Percentiles rank a stretch among this genome's conserved stretches.
These are phyloP conservation scores for Carallia brachiata DNA, from an alignment of 345 rosid genomes.

Conservation along the genomic window DNA sequence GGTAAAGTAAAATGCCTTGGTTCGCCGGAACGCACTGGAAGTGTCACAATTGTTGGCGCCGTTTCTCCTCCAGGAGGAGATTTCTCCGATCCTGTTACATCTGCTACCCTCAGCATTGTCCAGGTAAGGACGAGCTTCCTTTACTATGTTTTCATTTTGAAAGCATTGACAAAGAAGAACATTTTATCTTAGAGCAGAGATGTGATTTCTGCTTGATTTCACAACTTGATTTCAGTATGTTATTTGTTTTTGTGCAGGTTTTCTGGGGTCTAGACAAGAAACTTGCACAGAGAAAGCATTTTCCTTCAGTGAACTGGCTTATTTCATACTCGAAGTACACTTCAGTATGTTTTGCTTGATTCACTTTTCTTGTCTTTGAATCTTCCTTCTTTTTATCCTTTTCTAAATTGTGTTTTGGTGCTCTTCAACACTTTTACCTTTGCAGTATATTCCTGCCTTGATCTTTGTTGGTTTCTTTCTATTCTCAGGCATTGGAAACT, in stretches of 20 bases:
- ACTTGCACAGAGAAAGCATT: constrained; percentile 99
- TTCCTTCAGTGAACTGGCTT: constrained; percentile 98
- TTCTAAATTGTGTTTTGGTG: neutral
- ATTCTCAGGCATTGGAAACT: constrained; percentile 83
- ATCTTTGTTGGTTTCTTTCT: constrained; percentile 12
- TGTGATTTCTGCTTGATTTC: too few species aligned
- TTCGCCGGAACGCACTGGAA: constrained; percentile 90
- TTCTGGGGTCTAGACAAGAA: constrained; percentile 99
- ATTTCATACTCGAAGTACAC: constrained; percentile 98
- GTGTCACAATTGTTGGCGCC: constrained; percentile 99
- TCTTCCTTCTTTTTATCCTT: neutral
- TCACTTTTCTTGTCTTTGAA: constrained; percentile 2
- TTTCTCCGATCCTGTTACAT: constrained; percentile 98
- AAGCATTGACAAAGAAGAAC: neutral
- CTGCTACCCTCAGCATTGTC: constrained; percentile 98
- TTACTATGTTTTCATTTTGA: constrained; percentile 5
- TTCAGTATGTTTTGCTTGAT: constrained; percentile 46
- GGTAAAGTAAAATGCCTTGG: constrained; percentile 99
- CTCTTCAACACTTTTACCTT: neutral
- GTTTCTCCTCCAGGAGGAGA: constrained; percentile 99
- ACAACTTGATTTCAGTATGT: neutral
- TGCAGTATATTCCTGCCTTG: neutral
- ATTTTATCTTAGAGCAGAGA: too few species aligned
- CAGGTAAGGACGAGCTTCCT: constrained; percentile 55
- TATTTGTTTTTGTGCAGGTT: constrained; percentile 52